These are phyloP conservation scores for Stagonosporopsis tanaceti DNA, from an alignment of 2,329 filamentous ascomycete species.

Conservation along the genomic window DNA sequence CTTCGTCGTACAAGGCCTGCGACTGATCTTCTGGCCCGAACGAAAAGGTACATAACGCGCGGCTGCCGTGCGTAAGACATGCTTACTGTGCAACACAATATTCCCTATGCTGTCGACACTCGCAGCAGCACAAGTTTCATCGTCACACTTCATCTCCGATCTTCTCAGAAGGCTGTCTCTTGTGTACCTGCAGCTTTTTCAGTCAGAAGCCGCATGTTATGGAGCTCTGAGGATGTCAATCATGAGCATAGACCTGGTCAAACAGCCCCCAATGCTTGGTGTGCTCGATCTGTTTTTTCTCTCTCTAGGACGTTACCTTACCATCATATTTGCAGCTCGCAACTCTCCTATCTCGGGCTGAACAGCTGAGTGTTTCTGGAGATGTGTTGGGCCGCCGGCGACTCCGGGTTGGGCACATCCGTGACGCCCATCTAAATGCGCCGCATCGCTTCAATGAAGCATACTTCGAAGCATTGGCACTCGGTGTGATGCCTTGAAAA, in stretches of 20 bases:
- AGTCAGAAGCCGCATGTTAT: not conserved
- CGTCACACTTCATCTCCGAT: slow-evolving; percentile 3
- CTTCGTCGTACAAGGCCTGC: slow-evolving; percentile 26
- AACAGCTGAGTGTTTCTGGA: not conserved
- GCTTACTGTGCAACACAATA: slow-evolving; percentile 1
- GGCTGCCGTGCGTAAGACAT: slow-evolving; percentile 6
- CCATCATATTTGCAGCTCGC: not conserved
- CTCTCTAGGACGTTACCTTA: not conserved
- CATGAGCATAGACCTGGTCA: not conserved
- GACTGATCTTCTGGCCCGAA: not conserved
- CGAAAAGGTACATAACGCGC: slow-evolving; percentile 5
- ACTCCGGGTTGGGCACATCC: slow-evolving; percentile 8
- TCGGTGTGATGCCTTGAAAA: slow-evolving; percentile 1
- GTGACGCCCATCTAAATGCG: not conserved
- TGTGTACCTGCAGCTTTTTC: not conserved
- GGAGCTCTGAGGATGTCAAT: not conserved
- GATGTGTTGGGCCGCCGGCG: slow-evolving; percentile 4
- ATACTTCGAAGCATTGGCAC: slow-evolving; percentile 1
- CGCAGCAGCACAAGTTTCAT: slow-evolving; percentile 1
- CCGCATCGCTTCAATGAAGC: slow-evolving; percentile 3
- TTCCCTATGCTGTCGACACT: not conserved
- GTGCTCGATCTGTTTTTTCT: not conserved
- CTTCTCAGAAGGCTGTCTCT: not conserved
- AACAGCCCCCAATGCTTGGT: not conserved
- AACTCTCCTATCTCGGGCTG: not conserved